Evolutionary conservation across 257 asterid species (phyloP).

Genomic region (Buddleja alternifolia): DNA sequence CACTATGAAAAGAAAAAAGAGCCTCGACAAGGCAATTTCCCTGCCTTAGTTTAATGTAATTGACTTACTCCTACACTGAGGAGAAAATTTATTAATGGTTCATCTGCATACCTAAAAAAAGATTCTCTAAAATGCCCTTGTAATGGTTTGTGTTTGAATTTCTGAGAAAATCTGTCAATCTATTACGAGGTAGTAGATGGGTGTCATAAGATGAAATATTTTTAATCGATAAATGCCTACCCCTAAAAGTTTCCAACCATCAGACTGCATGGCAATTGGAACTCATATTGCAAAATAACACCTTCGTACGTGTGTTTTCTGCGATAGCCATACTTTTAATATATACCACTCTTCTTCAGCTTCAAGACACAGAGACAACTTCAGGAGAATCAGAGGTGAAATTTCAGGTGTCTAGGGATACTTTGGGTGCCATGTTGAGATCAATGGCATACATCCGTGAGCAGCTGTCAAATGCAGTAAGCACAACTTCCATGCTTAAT

Average conservation of each 20-base stretch:
- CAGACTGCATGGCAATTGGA: conserved; percentile 7
- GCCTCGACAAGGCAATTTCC: neutral
- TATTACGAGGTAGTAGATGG: conserved; percentile 12
- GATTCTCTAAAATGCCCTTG: too few species aligned
- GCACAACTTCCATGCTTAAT: conserved; percentile 27
- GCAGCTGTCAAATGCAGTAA: conserved; percentile 72
- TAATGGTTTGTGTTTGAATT: conserved; percentile 11
- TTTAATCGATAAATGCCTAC: neutral
- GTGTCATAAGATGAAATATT: conserved; percentile 18
- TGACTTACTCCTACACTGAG: neutral
- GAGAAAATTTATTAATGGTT: conserved; percentile 22
- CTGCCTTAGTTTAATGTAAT: conserved; percentile 16
- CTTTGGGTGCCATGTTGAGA: conserved; percentile 84
- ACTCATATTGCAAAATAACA: neutral
- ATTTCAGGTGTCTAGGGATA: conserved; percentile 78
- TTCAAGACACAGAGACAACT: conserved; percentile 75
- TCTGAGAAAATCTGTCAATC: neutral
- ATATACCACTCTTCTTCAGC: conserved; percentile 53
- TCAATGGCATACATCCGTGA: conserved; percentile 83
- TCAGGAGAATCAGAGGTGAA: conserved; percentile 78
- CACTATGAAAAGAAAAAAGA: neutral
- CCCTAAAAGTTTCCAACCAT: conserved; percentile 10
- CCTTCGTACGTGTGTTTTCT: neutral
- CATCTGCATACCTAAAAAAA: neutral
- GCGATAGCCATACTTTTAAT: conserved; percentile 23